These are phyloP conservation scores for Penicillium occitanis DNA, from an alignment of 2,329 filamentous ascomycete genomes.

Conservation along the genomic window DNA sequence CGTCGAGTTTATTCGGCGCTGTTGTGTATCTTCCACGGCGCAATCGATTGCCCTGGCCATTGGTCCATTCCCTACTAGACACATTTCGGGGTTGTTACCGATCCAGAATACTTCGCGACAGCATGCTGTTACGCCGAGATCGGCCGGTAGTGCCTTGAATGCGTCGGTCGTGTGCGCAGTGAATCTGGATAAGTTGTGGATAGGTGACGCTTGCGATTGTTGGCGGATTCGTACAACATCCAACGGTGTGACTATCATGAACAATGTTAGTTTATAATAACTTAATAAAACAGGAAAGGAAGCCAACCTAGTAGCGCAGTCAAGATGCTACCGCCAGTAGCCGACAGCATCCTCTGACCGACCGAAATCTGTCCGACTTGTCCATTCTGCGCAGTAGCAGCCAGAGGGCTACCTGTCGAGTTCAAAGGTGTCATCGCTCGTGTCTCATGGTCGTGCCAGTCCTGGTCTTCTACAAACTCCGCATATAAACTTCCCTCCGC, in stretches of 20 bases:
- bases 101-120: conserved; percentile 97
- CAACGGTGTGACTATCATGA: conserved; percentile 76
- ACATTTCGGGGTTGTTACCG: conserved; percentile 78
- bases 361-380: conserved; percentile 64
- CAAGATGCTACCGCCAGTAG: conserved; percentile 83
- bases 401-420: conserved; percentile 26
- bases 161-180: conserved; percentile 51
- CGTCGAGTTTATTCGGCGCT: conserved; percentile 82
- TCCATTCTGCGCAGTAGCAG: conserved; percentile 22
- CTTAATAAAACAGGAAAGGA: conserved; percentile 11
- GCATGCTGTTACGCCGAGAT: conserved; percentile 89
- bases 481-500: conserved; percentile 12
- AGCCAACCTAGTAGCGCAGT: conserved; percentile 80
- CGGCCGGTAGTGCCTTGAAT: conserved; percentile 71
- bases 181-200: conserved; percentile 54
- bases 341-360: conserved; percentile 90
- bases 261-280: background rate
- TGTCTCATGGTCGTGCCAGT: conserved; percentile 36
- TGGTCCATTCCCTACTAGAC: conserved; percentile 59
- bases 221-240: conserved; percentile 94
- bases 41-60: conserved; percentile 62
- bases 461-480: conserved; percentile 16
- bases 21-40: conserved; percentile 82
- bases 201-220: conserved; percentile 71
- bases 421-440: conserved; percentile 36